A percentile compares a stretch with the other conserved stretches of the same genome.
Evolutionary conservation across 805 yeast species (phyloP).

Genomic region (Blastobotrys americana): DNA sequence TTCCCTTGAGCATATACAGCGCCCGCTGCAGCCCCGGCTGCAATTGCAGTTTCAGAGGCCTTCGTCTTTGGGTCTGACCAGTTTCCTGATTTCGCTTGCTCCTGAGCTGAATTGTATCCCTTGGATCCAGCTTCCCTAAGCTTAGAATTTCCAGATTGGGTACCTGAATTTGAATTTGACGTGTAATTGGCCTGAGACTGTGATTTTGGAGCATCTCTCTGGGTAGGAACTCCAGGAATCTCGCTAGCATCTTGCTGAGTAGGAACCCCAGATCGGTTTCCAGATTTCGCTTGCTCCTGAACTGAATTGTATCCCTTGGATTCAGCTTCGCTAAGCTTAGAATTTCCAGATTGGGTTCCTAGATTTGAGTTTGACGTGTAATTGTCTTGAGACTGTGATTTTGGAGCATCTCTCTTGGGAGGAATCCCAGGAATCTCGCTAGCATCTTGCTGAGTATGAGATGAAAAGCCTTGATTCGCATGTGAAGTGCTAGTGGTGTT

Average conservation of each 20-base stretch:
- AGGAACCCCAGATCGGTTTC: background rate
- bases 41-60: background rate
- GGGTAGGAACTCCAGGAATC: background rate
- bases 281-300: slow-evolving; percentile 1
- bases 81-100: background rate
- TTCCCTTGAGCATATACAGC: background rate
- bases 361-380: background rate
- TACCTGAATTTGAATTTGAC: no score
- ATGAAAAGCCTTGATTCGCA: no score
- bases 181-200: background rate
- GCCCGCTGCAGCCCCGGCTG: background rate
- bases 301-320: background rate
- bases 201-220: background rate
- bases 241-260: background rate
- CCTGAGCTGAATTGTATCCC: background rate
- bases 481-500: no score
- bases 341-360: background rate
- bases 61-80: background rate
- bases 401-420: background rate
- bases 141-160: no score
- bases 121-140: background rate
- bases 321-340: background rate
- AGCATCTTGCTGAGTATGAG: background rate
- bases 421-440: background rate
- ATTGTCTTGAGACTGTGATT: background rate